Conservation (phyloP, 1,284 basidiomycete genomes). For the Ceratobasidium sp. region DNA sequence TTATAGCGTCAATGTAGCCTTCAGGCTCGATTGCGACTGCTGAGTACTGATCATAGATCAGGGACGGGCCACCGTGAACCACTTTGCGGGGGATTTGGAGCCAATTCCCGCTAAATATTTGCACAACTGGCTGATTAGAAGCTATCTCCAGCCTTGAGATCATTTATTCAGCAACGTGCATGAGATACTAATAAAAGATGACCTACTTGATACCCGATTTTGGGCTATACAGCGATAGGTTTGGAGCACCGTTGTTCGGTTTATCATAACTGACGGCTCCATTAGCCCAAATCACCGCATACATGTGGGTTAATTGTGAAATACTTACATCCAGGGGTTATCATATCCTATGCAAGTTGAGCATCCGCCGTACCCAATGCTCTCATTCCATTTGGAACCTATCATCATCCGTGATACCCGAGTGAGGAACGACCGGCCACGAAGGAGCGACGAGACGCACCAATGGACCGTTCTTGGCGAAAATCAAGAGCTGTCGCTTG, state of each 20-base stretch:
- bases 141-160: constrained; percentile 64
- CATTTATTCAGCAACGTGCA: constrained; percentile 22
- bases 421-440: background rate
- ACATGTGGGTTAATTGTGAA: background rate
- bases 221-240: constrained; percentile 63
- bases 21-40: constrained; percentile 69
- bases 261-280: constrained; percentile 53
- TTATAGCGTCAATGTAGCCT: constrained; percentile 66
- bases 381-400: constrained; percentile 45
- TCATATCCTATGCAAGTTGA: constrained; percentile 65
- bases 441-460: constrained; percentile 51
- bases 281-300: background rate
- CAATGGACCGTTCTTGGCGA: constrained; percentile 62
- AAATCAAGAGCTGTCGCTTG: constrained; percentile 65
- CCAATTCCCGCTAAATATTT: constrained; percentile 66
- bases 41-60: constrained; percentile 61
- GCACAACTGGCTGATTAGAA: constrained; percentile 67
- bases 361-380: constrained; percentile 43
- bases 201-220: constrained; percentile 66
- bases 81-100: constrained; percentile 65
- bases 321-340: constrained; percentile 63
- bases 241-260: constrained; percentile 55
- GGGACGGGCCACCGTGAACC: constrained; percentile 63
- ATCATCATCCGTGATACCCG: background rate
- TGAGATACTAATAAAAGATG: background rate